Evolutionary conservation across 2,329 filamentous ascomycete genomes (phyloP), one percentile per base, ranked within the genome.

Genomic region (Anisogramma anomala): DNA sequence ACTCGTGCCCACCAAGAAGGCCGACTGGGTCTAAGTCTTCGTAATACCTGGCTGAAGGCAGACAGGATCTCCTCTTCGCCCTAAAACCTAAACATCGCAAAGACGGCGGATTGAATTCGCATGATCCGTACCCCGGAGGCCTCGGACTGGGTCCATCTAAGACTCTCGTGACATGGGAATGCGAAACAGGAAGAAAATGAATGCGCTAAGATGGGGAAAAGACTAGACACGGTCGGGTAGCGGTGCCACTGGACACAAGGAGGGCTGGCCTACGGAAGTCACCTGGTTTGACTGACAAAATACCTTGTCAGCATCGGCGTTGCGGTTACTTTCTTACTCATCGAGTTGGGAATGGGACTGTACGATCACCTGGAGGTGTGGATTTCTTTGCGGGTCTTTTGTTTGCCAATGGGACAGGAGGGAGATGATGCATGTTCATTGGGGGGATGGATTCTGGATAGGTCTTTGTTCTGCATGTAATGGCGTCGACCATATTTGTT

Each of bases 1-100:
- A 27, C 43, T 27, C 26, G 14, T 42, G 33, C 36, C 36, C 7
- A 36, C 14, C 18, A 33, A 33, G 19, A 36, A 42, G 41, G 22
- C 35, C n/a, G 31, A 39, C 31, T 48, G 46, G 44, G 44, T 48
- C 34, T 47, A 33, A 38, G 27, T 26, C 38, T 41, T 27, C 37
- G 17, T 41, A 41, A 35, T 41, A 19, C 14, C 17, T 15, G 4
- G 19, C 11, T 19, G 13, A 28, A 28, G 37, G 15, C 20, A 34
- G 37, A 40, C 31, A 34, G 37, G 37, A 33, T 34, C 22, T 40
- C 17, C 8, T 25, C 28, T 25, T 32, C n/a, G 15, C 13, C 20
- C 20, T 30, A 39, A 4, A 18, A 22, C 14, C 1, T n/a, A 25
- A 17, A 30, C 19, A 31, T 22, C 11, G 15, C 22, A 30, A 3